phyloP scores from a whole-genome alignment of 2,329 filamentous ascomycete genomes.

The Plenodomus lindquistii region DNA sequence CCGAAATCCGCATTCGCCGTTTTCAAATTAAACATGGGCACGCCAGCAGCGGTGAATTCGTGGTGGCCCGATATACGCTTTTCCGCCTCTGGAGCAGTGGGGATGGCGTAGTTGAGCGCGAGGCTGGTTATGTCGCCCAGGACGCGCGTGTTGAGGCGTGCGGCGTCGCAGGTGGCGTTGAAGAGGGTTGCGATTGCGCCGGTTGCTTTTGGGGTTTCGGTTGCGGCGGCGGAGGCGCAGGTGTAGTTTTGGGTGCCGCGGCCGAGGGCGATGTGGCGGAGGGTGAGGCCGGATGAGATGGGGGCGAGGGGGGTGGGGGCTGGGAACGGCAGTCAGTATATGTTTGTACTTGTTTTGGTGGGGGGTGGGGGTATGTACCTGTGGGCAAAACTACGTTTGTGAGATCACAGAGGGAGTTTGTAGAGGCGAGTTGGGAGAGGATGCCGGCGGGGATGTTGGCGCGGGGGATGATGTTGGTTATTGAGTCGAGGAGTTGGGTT shows the following conservation, averaged over 20 bases:
- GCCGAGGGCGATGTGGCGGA: conserved; percentile 82
- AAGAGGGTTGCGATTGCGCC: conserved; percentile 85
- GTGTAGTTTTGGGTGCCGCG: conserved; percentile 95
- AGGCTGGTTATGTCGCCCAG: conserved; percentile 67
- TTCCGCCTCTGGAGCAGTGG: conserved; percentile 51
- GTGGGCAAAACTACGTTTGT: conserved; percentile 32
- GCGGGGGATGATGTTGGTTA: conserved; percentile 23
- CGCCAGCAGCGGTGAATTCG: conserved; percentile 73
- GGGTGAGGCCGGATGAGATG: conserved; percentile 61
- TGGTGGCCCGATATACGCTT: conserved; percentile 74
- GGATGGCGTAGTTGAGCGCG: conserved; percentile 68
- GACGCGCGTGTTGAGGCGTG: conserved; percentile 62
- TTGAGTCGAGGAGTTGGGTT: conserved; percentile 12
- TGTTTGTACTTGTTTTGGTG: background rate
- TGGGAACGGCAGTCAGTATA: conserved; percentile 27
- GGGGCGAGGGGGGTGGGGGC: conserved; percentile 64
- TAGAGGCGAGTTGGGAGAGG: conserved; percentile 24
- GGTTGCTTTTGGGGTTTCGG: conserved; percentile 63
- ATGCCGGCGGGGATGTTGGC: conserved; percentile 19
- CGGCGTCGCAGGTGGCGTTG: conserved; percentile 79
- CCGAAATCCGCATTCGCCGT: conserved; percentile 57
- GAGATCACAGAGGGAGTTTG: conserved; percentile 34
- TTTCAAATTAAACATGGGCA: conserved; percentile 80
- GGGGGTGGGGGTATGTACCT: conserved; percentile 26
- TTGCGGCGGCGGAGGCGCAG: conserved; percentile 64